These are phyloP conservation scores for Erythrobasidium yunnanense DNA, from an alignment of 768 basidiomycete genomes.

Conservation along the genomic window DNA sequence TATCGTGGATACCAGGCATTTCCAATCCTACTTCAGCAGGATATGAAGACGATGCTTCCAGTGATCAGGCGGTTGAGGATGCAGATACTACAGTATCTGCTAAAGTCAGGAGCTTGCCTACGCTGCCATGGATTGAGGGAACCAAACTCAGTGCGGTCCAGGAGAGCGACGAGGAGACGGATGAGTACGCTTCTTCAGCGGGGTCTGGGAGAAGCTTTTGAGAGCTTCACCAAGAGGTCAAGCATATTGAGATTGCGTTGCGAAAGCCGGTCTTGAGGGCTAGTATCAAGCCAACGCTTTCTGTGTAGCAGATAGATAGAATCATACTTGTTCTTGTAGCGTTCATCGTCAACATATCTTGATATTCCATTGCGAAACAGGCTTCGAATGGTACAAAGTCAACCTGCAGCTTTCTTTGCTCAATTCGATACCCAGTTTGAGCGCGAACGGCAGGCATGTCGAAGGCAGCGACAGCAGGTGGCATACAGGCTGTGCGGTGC, in stretches of 20 bases:
- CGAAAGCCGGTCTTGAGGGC: no score
- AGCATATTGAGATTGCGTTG: no score
- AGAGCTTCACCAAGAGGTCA: no score
- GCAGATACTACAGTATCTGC: not conserved
- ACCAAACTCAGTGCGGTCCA: conserved; percentile 7
- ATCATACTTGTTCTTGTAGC: no score
- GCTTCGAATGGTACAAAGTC: no score
- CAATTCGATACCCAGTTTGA: not conserved
- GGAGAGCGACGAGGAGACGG: conserved; percentile 21
- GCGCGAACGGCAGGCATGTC: not conserved
- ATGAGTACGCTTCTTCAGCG: not conserved
- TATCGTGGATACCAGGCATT: not conserved
- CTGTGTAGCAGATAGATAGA: no score
- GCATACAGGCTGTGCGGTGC: not conserved
- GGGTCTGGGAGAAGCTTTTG: not conserved
- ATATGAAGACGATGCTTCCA: conserved; percentile 6
- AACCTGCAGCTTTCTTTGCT: no score
- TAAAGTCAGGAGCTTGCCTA: not conserved
- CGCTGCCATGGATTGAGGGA: not conserved
- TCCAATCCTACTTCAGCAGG: not conserved
- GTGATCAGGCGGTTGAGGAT: conserved; percentile 7
- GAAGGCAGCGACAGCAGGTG: not conserved
- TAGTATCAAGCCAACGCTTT: no score
- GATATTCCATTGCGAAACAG: no score
- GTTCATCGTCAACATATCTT: no score